Evolutionary conservation across 2,329 filamentous ascomycete genomes (phyloP), one percentile per base, ranked within the genome.

Genomic region (Juglanconis sp.): DNA sequence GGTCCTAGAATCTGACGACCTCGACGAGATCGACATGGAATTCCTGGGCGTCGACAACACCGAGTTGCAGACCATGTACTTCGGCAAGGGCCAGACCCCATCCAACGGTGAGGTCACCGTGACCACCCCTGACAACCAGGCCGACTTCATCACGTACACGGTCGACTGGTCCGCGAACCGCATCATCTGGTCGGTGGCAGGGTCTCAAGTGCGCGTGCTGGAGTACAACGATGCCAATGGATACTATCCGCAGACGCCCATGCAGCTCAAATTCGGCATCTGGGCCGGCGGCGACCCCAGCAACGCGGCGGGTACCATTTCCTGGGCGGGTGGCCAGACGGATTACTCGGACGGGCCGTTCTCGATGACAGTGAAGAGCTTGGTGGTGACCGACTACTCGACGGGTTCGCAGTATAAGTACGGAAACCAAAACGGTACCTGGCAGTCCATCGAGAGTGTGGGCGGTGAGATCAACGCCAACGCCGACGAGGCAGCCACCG

Each of bases 1-100:
- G 11, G 92, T 99, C 8, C 79, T 99, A 65, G 88, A 96, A 76
- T 97, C 93, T 13, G 94, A 98, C 73, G 85, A 86, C 69, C 83
- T 97, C 49, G 95, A 99, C 75, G 95, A 99, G 78, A 96, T 99
- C 70, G 95, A 99, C 74, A 90, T 94, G 79, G 95, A 99, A 75
- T 98, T 93, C 91, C 84, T 99, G 31, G 95, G 95, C 60, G 86
- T 88, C 58, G 84, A 91, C 70, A 76, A 83, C 65, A 78, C 80
- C 60, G 82, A 96, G 74, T 90, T 96, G n/a, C 95, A 99, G 76
- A 90, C 87, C 67, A 99, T 99, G 77, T 99, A 96, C 77, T 99
- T 99, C 68, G 92, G 92, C 73, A 96, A 98, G 76, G 95, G 94
- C 56, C 83, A 90, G 67, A 93, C 91, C 0, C 84, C 84, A n/a